A percentile compares a stretch with the other conserved stretches of the same genome.
These are phyloP conservation scores for Rhodotorula paludigena DNA, from an alignment of 768 basidiomycete genomes.

Conservation along the genomic window DNA sequence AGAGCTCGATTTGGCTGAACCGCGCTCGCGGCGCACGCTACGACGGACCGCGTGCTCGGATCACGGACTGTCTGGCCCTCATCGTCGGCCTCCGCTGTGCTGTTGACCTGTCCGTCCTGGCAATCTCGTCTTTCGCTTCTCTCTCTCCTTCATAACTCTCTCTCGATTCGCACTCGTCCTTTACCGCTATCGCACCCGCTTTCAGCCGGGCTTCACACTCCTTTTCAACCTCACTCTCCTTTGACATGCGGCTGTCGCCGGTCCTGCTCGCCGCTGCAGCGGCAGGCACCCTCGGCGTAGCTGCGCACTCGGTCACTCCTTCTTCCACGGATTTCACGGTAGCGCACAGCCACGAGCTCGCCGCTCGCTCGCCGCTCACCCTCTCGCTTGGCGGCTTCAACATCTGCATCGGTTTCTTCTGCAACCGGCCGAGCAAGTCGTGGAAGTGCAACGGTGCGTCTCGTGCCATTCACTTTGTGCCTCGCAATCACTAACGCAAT, in stretches of 20 bases:
- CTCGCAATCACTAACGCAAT: background rate
- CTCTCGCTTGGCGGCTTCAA: constrained; percentile 1
- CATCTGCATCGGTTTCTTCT: constrained; percentile 4
- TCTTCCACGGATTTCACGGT: background rate
- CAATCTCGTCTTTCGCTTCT: background rate
- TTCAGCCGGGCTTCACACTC: background rate
- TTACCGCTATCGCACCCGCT: background rate
- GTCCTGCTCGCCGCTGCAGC: constrained; percentile 3
- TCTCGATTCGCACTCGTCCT: background rate
- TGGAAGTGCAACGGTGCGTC: constrained; percentile 15
- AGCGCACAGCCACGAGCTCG: background rate
- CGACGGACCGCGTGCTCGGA: too few species aligned
- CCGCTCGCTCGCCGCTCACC: background rate
- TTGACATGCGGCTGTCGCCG: constrained; percentile 3
- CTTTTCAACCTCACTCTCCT: background rate
- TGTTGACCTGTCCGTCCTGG: too few species aligned
- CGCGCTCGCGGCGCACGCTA: too few species aligned
- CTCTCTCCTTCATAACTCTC: background rate
- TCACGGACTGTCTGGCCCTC: too few species aligned
- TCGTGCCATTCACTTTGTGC: background rate
- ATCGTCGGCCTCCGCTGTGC: too few species aligned
- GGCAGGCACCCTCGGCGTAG: background rate
- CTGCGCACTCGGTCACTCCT: background rate
- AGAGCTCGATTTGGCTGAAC: too few species aligned
- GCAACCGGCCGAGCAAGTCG: background rate